A percentile compares a stretch with the other conserved stretches of the same genome.
These are phyloP conservation scores for Histomonas meleagridis DNA, from an alignment of 208 protist species.

Conservation along the genomic window DNA sequence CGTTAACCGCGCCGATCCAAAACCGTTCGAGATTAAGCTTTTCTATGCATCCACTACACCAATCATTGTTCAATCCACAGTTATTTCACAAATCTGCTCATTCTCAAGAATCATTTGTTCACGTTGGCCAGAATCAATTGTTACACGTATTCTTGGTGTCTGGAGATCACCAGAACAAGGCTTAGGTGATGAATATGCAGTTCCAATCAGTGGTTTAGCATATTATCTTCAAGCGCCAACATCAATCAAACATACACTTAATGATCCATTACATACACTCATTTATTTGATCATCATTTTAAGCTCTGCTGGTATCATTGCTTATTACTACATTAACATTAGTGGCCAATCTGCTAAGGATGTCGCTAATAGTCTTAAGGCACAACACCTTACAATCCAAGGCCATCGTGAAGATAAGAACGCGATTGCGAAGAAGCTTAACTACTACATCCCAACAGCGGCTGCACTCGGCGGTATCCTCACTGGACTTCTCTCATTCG, in stretches of 20 bases:
- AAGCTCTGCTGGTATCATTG: neutral
- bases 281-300: neutral
- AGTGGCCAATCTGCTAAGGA: neutral
- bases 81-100: neutral
- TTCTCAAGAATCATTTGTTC: neutral
- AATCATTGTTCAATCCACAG: no score
- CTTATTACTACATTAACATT: constrained; percentile 12
- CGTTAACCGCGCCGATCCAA: no score
- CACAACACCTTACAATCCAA: constrained; percentile 35
- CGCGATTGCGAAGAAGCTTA: constrained; percentile 10
- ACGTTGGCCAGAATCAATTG: neutral
- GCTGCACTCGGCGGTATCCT: constrained; percentile 96
- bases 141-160: neutral
- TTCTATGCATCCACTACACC: no score
- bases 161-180: neutral
- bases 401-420: neutral
- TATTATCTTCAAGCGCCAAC: neutral
- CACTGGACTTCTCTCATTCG: constrained; percentile 92
- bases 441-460: constrained; percentile 83
- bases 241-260: neutral
- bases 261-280: neutral
- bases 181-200: neutral
- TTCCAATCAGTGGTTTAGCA: neutral
- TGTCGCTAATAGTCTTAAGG: neutral
- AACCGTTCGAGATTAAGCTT: no score